These are phyloP conservation scores for Nymphaea thermarum DNA, from an alignment of 164 flowering plant species.

Conservation along the genomic window DNA sequence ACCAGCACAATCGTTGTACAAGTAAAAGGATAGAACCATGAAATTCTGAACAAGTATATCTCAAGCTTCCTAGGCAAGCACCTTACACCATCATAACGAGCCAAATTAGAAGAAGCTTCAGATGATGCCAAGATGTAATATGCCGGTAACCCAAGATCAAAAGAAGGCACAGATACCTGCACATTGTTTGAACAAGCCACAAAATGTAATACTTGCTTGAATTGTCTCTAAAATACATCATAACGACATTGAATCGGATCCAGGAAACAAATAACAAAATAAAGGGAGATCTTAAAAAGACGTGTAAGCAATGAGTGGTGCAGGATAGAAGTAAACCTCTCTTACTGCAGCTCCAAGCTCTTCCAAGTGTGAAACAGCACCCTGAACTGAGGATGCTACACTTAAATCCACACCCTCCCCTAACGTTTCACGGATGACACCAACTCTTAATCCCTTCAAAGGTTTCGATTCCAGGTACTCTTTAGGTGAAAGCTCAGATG, in stretches of 20 bases:
- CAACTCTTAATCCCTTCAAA: constrained; percentile 75
- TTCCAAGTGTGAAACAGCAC: constrained; percentile 78
- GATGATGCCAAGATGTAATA: constrained; percentile 88
- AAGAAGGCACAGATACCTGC: constrained; percentile 91
- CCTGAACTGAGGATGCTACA: constrained; percentile 46
- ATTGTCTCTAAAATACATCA: too few relatives aligned
- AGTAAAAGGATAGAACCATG: too few relatives aligned
- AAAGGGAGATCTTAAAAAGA: too few relatives aligned
- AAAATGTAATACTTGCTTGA: too few relatives aligned
- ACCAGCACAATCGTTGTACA: too few relatives aligned
- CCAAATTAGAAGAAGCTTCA: constrained; percentile 89
- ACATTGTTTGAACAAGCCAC: constrained; percentile 8
- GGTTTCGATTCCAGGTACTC: constrained; percentile 52
- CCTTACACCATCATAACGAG: constrained; percentile 98
- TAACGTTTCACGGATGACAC: constrained; percentile 75
- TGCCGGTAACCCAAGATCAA: constrained; percentile 94
- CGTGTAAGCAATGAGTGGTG: background rate
- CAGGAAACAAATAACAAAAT: too few relatives aligned
- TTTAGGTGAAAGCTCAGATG: constrained; percentile 35
- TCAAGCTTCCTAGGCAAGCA: constrained; percentile 12
- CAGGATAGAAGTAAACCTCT: constrained; percentile 39
- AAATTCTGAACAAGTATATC: too few relatives aligned
- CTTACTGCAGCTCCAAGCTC: constrained; percentile 64
- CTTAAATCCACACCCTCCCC: constrained; percentile 71
- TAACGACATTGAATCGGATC: too few relatives aligned